Percentiles rank a stretch among this genome's conserved stretches.
These are phyloP conservation scores for Tricholoma sp. DNA, from an alignment of 768 basidiomycete species.

Conservation along the genomic window DNA sequence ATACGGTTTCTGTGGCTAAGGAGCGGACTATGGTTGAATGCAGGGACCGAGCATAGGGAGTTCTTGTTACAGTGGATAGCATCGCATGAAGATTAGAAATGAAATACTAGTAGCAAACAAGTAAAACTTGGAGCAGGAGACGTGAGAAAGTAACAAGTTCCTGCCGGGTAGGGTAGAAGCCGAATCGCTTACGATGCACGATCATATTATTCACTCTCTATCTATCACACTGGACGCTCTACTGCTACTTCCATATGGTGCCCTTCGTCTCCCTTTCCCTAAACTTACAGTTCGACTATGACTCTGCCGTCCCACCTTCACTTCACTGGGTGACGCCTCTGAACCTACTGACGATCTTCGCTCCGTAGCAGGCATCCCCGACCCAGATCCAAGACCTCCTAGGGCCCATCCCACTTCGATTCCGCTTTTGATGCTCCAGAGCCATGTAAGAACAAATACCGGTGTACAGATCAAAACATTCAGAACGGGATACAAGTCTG, in stretches of 20 bases:
- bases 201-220: constrained; percentile 2
- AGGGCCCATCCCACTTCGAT: constrained; percentile 80
- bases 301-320: constrained; percentile 11
- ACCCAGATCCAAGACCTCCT: constrained; percentile 38
- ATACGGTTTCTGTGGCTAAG: constrained; percentile 38
- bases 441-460: constrained; percentile 78
- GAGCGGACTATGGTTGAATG: constrained; percentile 31
- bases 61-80: constrained; percentile 9
- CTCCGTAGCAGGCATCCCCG: constrained; percentile 4
- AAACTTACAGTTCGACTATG: constrained; percentile 19
- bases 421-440: constrained; percentile 84
- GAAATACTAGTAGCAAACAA: not conserved
- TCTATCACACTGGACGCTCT: constrained; percentile 7
- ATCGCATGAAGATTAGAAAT: not conserved
- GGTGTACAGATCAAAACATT: constrained; percentile 80
- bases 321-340: not conserved
- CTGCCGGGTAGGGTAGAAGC: too few relatives aligned
- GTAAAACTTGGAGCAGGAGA: too few relatives aligned
- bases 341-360: constrained; percentile 4
- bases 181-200: too few relatives aligned
- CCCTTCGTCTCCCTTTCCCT: not conserved
- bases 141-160: too few relatives aligned
- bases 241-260: constrained; percentile 5
- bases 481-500: constrained; percentile 79
- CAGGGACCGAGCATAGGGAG: constrained; percentile 12